Percentiles rank a stretch among this genome's conserved stretches.
Conservation (phyloP, 257 asterid genomes). For the Capsicum pubescens region DNA sequence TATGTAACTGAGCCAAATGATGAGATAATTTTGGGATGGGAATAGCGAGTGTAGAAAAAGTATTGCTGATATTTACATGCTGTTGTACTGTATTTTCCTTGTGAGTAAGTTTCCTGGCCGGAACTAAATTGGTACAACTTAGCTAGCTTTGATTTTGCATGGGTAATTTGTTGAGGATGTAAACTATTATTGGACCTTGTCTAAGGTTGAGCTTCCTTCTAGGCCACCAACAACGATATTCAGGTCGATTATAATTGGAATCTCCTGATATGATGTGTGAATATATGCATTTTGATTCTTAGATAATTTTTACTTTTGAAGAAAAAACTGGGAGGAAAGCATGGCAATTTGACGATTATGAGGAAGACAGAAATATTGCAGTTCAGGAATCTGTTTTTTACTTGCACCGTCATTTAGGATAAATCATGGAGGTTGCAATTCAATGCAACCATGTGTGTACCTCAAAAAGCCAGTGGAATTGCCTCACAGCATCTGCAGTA, state of each 20-base stretch:
- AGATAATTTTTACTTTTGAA: neutral
- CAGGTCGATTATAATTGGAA: neutral
- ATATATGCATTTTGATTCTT: neutral
- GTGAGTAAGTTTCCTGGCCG: constrained; percentile 5
- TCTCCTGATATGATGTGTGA: neutral
- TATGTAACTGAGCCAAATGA: neutral
- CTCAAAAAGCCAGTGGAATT: constrained; percentile 99
- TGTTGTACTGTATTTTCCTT: neutral
- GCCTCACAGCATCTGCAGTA: constrained; percentile 96
- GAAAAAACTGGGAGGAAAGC: constrained; percentile 9
- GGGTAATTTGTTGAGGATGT: neutral
- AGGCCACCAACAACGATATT: neutral
- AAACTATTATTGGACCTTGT: neutral
- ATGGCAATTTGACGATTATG: neutral
- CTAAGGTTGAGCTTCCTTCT: neutral
- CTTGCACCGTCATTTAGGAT: neutral
- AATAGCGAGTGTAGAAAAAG: neutral
- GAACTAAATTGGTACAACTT: neutral
- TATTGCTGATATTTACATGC: constrained; percentile 18
- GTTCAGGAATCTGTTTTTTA: constrained; percentile 2
- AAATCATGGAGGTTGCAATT: neutral
- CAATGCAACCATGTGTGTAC: constrained; percentile 41
- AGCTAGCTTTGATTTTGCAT: neutral
- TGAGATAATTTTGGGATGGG: constrained; percentile 5
- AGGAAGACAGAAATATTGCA: neutral